Evolutionary conservation across 169 alveolate species (phyloP).

Genomic region (Cryptosporidium felis): DNA sequence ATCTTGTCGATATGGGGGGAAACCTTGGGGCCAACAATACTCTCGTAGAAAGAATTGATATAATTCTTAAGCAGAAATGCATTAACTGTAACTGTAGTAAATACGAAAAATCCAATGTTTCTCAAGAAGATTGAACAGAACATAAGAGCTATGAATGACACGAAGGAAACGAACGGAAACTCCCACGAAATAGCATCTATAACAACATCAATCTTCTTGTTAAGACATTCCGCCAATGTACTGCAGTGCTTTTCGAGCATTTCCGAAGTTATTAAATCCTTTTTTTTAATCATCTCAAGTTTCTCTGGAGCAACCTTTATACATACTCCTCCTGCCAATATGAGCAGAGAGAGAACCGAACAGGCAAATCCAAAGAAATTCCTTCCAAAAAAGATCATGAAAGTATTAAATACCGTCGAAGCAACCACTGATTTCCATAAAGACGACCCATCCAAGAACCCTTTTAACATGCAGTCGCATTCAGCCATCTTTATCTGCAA

Average conservation of each 20-base stretch:
- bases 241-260: constrained; percentile 49
- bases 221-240: constrained; percentile 6
- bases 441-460: constrained; percentile 39
- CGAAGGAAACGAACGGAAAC: constrained; percentile 41
- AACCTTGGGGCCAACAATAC: constrained; percentile 45
- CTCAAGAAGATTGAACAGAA: constrained; percentile 26
- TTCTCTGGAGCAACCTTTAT: constrained; percentile 53
- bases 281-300: constrained; percentile 19
- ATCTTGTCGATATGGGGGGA: constrained; percentile 54
- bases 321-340: constrained; percentile 55
- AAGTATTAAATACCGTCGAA: constrained; percentile 31
- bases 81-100: constrained; percentile 16
- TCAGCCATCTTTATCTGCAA: constrained; percentile 41
- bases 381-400: constrained; percentile 53
- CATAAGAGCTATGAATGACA: constrained; percentile 4
- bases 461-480: constrained; percentile 45
- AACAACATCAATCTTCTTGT: constrained; percentile 23
- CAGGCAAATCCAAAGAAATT: constrained; percentile 47
- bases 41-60: constrained; percentile 43
- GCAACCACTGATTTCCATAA: constrained; percentile 65
- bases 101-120: constrained; percentile 36
- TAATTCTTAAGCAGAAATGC: constrained; percentile 18
- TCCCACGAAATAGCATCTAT: constrained; percentile 65
- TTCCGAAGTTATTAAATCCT: constrained; percentile 41
- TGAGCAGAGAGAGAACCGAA: constrained; percentile 22